Base-by-base conservation (phyloP, 1,284 basidiomycete genomes). In the Ustilago crameri region DNA sequence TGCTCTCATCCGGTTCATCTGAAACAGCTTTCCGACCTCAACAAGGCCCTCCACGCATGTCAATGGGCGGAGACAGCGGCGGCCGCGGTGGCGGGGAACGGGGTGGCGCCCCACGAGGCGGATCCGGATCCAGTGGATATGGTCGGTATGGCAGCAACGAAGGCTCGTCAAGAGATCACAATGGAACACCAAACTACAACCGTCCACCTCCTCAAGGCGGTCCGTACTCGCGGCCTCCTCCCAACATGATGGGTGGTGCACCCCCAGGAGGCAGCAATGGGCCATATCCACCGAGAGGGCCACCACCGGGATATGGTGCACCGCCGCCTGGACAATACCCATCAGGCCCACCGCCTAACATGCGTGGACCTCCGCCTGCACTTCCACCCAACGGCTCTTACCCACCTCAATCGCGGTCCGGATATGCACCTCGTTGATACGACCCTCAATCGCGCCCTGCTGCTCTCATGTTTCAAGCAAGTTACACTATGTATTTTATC, bases 211-310 rank as follows among this genome's bases (percentile, higher is more conserved):
- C 63, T 23, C 56, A 61, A 22, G 53, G 42, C 14, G 55, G 52
- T 1, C 55, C 63, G 7, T 66, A 66, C 46, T 63, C 69, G 32
- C 58, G 63, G 27, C 63, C 69, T 9, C 69, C 69, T 14, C 69
- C 69, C 18, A 59, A 58, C 26, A 64, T 68, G 64, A 62, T 60
- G 53, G 50, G 50, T 8, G 44, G 51, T n/a, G 54, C 44, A 9
- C 18, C 51, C 27, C 38, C 50, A 14, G 51, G 35, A n/a, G 51
- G 48, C 22, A 55, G 23, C 44, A 55, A 55, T 14, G 60, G 57
- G 15, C 30, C 50, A n/a, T 67, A 68, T 42, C 44, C 60, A 12
- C 51, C 58, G 4, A 47, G 70, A 35, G 70, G 70, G 2, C 70
- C 69, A 5, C 69, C 69, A 17, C 60, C 56, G 0, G 69, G 69